Conservation (phyloP, 768 basidiomycete genomes). For the Termitomyces sp. region DNA sequence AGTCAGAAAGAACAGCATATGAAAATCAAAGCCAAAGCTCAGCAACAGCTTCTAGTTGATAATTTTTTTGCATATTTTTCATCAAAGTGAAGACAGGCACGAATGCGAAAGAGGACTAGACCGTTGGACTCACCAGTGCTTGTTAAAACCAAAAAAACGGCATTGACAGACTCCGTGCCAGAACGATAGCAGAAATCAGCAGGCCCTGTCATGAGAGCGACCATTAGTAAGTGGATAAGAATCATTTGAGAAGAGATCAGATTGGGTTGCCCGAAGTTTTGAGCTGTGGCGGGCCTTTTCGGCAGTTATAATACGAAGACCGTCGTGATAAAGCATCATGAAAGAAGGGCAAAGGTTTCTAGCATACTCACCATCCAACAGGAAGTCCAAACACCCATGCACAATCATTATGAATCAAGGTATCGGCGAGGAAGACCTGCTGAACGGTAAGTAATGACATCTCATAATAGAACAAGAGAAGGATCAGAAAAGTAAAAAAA, state of each 20-base stretch:
- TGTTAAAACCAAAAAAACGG: too few species aligned
- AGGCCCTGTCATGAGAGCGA: constrained; percentile 7
- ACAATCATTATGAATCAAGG: neutral
- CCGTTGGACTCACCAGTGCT: neutral
- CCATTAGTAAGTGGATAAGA: neutral
- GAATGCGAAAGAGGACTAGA: neutral
- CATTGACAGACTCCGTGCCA: neutral
- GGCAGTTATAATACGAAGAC: constrained; percentile 83
- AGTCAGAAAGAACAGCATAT: constrained; percentile 26
- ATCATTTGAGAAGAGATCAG: constrained; percentile 42
- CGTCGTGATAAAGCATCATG: constrained; percentile 87
- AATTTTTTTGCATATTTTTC: neutral
- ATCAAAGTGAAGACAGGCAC: neutral
- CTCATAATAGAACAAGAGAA: neutral
- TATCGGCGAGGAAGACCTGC: neutral
- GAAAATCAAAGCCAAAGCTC: constrained; percentile 66
- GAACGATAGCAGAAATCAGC: neutral
- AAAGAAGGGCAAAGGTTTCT: constrained; percentile 6
- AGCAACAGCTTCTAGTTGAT: constrained; percentile 83
- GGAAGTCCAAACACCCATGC: too few species aligned
- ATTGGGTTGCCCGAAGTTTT: constrained; percentile 74
- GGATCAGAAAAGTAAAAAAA: constrained; percentile 61
- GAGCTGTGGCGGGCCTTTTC: constrained; percentile 95
- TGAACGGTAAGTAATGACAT: constrained; percentile 5
- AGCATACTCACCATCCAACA: constrained; percentile 28